These are phyloP conservation scores for Saturnispora kantuleensis DNA, from an alignment of 805 yeast species.

Conservation along the genomic window DNA sequence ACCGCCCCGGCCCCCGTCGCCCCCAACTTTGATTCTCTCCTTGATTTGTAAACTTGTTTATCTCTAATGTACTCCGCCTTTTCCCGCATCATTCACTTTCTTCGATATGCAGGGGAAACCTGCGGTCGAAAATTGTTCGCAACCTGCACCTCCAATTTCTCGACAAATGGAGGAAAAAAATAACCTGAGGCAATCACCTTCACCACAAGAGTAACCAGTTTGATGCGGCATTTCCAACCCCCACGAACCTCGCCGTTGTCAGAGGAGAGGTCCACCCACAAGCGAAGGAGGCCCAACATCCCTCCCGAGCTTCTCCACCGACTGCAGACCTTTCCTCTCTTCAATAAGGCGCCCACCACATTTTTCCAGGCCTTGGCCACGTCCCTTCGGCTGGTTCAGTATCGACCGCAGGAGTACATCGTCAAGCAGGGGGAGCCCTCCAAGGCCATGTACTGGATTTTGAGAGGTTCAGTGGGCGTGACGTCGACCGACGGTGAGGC, in stretches of 20 bases:
- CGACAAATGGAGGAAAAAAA: no score
- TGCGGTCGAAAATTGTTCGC: no score
- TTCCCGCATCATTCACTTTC: no score
- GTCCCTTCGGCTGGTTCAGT: conserved; percentile 47
- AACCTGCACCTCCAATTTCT: no score
- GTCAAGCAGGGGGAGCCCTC: conserved; percentile 66
- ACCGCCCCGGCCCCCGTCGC: conserved; percentile 7
- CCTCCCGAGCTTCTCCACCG: conserved; percentile 49
- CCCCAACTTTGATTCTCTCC: conserved; percentile 6
- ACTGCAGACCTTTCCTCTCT: conserved; percentile 51
- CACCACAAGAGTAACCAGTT: no score
- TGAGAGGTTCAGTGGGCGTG: conserved; percentile 68
- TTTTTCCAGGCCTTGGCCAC: conserved; percentile 53
- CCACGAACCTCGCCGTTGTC: conserved; percentile 2
- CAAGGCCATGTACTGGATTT: conserved; percentile 69
- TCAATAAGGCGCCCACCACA: conserved; percentile 55
- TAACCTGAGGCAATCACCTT: no score
- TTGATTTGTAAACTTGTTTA: conserved; percentile 8
- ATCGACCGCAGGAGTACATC: conserved; percentile 59
- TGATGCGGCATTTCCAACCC: conserved; percentile 3
- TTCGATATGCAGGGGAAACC: no score
- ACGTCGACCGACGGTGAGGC: conserved; percentile 72
- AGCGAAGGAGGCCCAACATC: conserved; percentile 12
- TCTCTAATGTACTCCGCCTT: background rate
- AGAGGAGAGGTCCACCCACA: background rate